Base-by-base conservation (phyloP, 2,329 filamentous ascomycete genomes). In the Alternaria longipes region DNA sequence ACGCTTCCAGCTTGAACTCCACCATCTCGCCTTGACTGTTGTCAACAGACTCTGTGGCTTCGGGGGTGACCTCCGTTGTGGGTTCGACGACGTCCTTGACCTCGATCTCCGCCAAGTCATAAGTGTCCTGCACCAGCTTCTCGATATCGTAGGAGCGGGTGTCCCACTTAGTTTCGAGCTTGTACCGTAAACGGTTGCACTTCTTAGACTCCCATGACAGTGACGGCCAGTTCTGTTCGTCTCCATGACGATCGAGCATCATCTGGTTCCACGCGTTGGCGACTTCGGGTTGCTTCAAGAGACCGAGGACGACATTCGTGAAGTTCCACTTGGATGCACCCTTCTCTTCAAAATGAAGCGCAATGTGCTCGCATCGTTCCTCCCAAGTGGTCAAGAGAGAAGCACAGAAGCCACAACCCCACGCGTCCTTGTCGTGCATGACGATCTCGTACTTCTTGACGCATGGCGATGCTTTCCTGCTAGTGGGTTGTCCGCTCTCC, bases 361-460 rank as follows among this genome's bases (percentile, higher is more conserved):
- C 88, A 34, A 91, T 87, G 66, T 91, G 89, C 70, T 90, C 87
- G 62, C 90, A 88, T 69, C 90, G 86, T 56, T 89, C 87, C 72
- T 90, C 88, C 65, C 87, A 86, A 12, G 87, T 86, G 16, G 86
- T 84, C 59, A 89, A 83, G 42, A 90, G 82, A 16, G 84, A 85
- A 4, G 86, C 88, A 69, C 89, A 91, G 77, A 90, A 90, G 26
- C 89, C 89, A 65, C 89, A 91, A 1, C 87, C 89, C 85, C 88
- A 91, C 40, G 89, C 87, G 76, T 87, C 88, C 66, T 87, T 84
- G 80, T 89, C 88, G 62, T 84, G 84, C 62, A 87, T 84, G 54
- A 78, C 75, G n/a, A 77, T 76, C 54, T 78, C 75, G 60, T 77
- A 77, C 57, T 76, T 78, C 64, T 78, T 78, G 22, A 78, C 77